A percentile compares a stretch with the other conserved stretches of the same genome.
Evolutionary conservation across 1,284 basidiomycete genomes (phyloP).

Genomic region (Cutaneotrichosporon sp.): DNA sequence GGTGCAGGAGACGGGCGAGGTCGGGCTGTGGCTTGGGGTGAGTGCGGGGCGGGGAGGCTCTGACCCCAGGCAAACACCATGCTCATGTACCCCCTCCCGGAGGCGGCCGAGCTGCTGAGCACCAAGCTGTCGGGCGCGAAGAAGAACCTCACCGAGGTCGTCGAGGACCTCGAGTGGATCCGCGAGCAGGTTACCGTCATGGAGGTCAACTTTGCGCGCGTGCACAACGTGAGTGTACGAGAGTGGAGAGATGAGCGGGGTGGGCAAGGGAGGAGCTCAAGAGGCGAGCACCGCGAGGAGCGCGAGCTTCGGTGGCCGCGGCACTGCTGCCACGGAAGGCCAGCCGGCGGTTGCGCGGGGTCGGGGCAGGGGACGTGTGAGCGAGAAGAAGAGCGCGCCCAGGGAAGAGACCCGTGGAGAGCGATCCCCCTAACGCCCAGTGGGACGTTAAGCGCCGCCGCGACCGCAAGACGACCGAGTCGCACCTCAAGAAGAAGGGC

Average conservation of each 20-base stretch:
- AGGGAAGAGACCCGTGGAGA: no score
- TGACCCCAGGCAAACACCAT: constrained; percentile 85
- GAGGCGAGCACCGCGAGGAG: background rate
- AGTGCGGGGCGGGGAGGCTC: constrained; percentile 46
- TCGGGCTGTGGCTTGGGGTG: constrained; percentile 96
- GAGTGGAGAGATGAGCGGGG: no score
- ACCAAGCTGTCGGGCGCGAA: constrained; percentile 79
- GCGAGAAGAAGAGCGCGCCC: no score
- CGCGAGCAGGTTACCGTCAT: constrained; percentile 92
- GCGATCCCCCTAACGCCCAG: constrained; percentile 34
- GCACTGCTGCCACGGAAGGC: no score
- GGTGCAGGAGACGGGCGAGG: constrained; percentile 81
- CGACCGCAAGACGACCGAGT: constrained; percentile 16
- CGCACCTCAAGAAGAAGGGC: constrained; percentile 7
- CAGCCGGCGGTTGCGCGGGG: no score
- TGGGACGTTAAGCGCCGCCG: constrained; percentile 53
- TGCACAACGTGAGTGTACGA: constrained; percentile 68
- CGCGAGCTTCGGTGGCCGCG: no score
- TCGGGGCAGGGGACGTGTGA: no score
- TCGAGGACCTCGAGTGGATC: constrained; percentile 90
- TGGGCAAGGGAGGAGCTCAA: no score
- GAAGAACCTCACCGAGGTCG: constrained; percentile 65
- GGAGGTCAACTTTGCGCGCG: constrained; percentile 96
- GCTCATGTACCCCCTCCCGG: constrained; percentile 87
- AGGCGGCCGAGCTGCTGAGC: constrained; percentile 73